Conservation (phyloP, 2,329 filamentous ascomycete genomes). For the Xylaria sp. region DNA sequence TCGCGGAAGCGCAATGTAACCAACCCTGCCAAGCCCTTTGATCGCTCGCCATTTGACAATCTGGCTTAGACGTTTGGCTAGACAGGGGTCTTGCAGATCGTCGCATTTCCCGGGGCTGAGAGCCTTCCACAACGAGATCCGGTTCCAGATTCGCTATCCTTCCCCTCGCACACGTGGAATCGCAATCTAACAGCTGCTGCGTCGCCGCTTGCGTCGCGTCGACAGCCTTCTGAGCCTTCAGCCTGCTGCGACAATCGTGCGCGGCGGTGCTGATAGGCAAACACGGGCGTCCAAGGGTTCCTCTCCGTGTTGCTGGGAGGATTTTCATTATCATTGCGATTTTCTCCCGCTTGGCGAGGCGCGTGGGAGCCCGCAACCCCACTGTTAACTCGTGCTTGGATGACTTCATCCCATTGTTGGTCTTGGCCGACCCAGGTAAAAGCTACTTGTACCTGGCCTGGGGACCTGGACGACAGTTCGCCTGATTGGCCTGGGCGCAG, state of each 20-base stretch:
- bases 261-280: neutral
- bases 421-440: too few relatives aligned
- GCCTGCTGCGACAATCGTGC: neutral
- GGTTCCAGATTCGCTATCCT: constrained; percentile 28
- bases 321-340: neutral
- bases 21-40: neutral
- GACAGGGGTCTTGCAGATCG: constrained; percentile 38
- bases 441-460: too few relatives aligned
- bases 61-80: constrained; percentile 22
- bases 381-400: neutral
- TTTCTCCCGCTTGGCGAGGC: neutral
- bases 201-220: neutral
- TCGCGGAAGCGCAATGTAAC: neutral
- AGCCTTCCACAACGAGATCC: constrained; percentile 32
- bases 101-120: constrained; percentile 36
- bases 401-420: neutral
- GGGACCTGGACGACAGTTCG: neutral
- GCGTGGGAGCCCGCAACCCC: neutral
- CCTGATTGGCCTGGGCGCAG: neutral
- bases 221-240: neutral
- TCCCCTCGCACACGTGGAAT: constrained; percentile 31
- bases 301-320: neutral
- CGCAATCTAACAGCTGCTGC: constrained; percentile 25
- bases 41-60: constrained; percentile 20
- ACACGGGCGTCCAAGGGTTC: neutral